Conservation (phyloP, 163 green algal species). For the Scenedesmus sp. region DNA sequence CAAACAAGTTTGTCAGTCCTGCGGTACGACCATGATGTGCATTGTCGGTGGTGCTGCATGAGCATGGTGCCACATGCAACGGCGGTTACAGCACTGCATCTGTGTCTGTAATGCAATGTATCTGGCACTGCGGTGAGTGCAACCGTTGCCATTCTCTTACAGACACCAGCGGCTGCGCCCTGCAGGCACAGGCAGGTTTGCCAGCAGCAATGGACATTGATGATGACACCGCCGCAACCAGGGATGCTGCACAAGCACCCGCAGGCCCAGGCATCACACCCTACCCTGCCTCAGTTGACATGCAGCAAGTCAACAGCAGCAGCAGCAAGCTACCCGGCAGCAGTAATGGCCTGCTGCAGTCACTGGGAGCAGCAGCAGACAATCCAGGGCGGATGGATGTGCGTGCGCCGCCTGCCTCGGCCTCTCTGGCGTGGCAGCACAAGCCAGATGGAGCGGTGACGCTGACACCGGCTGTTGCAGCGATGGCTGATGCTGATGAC, state of each 20-base stretch:
- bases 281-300: neutral
- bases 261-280: neutral
- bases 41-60: neutral
- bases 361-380: neutral
- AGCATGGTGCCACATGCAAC: neutral
- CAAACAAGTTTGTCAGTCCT: neutral
- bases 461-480: neutral
- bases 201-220: slow-evolving; percentile 22
- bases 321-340: neutral
- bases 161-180: neutral
- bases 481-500: slow-evolving; percentile 39
- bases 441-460: neutral
- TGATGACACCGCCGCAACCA: neutral
- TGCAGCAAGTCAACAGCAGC: neutral
- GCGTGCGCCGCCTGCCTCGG: neutral
- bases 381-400: neutral
- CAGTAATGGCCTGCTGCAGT: neutral
- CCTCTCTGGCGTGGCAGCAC: neutral
- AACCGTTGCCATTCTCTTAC: neutral
- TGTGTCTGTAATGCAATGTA: neutral
- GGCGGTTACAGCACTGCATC: neutral
- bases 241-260: neutral
- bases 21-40: neutral
- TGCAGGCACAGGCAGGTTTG: neutral
- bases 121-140: neutral